Evolutionary conservation across 2,329 filamentous ascomycete species (phyloP), one percentile per base, ranked within the genome.

Genomic region (Aspergillus fischeri): DNA sequence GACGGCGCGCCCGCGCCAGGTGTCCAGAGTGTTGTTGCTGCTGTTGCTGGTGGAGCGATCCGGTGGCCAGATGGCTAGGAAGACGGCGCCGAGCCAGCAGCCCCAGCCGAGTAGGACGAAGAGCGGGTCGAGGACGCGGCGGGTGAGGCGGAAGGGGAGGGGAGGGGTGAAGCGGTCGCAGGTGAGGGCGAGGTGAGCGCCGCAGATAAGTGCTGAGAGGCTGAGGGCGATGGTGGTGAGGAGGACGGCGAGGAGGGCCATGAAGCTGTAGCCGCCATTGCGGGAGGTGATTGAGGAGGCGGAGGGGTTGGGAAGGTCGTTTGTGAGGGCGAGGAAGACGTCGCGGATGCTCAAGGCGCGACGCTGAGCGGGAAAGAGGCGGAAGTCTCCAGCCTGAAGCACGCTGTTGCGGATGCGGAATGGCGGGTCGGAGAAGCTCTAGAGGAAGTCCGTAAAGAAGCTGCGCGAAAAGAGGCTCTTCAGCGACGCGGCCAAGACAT

Each of bases 241-340:
- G n/a, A 90, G 76, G 42, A 96, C 85, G 17, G 88, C 90, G 1
- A 92, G 67, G 38, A 94, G 75, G 0, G 93, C 91, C 81, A 93
- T 86, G 76, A 97, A 88, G 3, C 88, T 91, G 74, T 93, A 89
- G 1, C 91, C 92, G 8, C 84, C 86, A 64, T 87, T 86, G 3
- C 91, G 82, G 2, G 77, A 69, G 1, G 79, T 71, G 14, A 72
- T 70, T 0, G 68, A 67, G 0, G 74, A 59, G 62, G 80, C 70
- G 53, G 79, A 74, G 0, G 84, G 82, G 1, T 80, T 76, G 0
- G 83, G 78, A 10, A 95, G 75, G 61, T 88, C 82, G 69, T 96
- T 94, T 3, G 90, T 87, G 20, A 95, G 75, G 0, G 90, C 88
- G 24, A 96, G 81, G 70, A 95, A 96, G 14, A 82, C 75, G 66